These are phyloP conservation scores for Entophlyctis luteolus DNA, from an alignment of 192 early-diverging fungal genomes.

Conservation along the genomic window DNA sequence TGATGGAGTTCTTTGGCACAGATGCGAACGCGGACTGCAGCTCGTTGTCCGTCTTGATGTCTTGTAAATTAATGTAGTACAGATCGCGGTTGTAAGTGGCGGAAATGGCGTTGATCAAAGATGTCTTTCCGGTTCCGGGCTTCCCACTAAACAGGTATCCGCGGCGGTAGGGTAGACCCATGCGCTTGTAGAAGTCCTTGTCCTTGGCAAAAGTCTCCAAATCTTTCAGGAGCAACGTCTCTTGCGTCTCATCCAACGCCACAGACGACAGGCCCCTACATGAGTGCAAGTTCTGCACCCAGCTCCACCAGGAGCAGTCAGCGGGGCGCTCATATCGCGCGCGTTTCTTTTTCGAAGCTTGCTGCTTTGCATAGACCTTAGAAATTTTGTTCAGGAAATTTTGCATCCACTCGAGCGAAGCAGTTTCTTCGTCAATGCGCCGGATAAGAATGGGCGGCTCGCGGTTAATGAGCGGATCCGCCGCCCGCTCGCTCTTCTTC, in stretches of 20 bases:
- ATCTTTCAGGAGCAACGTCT: slow-evolving; percentile 46
- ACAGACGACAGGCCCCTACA: slow-evolving; percentile 50
- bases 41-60: slow-evolving; percentile 36
- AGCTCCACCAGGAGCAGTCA: slow-evolving; percentile 29
- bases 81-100: slow-evolving; percentile 40
- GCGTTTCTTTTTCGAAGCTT: slow-evolving; percentile 25
- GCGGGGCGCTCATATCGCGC: slow-evolving; percentile 34
- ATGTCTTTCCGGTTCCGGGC: slow-evolving; percentile 48
- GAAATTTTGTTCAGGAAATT: slow-evolving; percentile 24
- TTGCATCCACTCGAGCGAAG: slow-evolving; percentile 36
- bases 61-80: slow-evolving; percentile 47
- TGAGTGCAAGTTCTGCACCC: slow-evolving; percentile 27
- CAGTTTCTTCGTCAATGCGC: slow-evolving; percentile 24
- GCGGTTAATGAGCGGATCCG: slow-evolving; percentile 25
- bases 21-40: slow-evolving; percentile 44
- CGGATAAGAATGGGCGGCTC: slow-evolving; percentile 40
- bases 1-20: slow-evolving; percentile 41
- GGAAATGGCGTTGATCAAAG: slow-evolving; percentile 43
- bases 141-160: slow-evolving; percentile 46
- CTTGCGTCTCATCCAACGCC: slow-evolving; percentile 48
- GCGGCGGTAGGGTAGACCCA: slow-evolving; percentile 60
- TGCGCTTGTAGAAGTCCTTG: slow-evolving; percentile 55
- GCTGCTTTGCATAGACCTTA: slow-evolving; percentile 27
- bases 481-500: not conserved
- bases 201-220: slow-evolving; percentile 50